phyloP scores from a whole-genome alignment of 495 filamentous ascomycete species.

The Lichenothelia convexa region DNA sequence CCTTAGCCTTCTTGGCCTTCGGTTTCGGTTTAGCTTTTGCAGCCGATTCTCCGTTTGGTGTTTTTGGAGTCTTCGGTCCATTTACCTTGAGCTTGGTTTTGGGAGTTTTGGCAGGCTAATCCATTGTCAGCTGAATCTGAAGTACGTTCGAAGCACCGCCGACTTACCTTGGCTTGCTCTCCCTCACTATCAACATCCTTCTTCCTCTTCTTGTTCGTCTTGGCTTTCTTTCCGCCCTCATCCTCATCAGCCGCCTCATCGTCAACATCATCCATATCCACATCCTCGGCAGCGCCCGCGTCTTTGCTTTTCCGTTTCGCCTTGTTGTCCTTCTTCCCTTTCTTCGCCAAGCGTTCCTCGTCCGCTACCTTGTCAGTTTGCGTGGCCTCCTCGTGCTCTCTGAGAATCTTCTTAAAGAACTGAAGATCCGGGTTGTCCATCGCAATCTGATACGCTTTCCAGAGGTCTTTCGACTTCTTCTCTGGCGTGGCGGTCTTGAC shows the following conservation, averaged over 20 bases:
- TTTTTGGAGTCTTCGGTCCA: conserved; percentile 32
- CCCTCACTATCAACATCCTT: conserved; percentile 44
- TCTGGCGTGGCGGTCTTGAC: conserved; percentile 33
- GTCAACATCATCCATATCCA: conserved; percentile 57
- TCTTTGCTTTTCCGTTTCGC: conserved; percentile 44
- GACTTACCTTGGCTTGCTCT: conserved; percentile 46
- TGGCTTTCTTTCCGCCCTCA: conserved; percentile 36
- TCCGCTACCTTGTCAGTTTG: conserved; percentile 40
- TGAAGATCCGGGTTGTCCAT: conserved; percentile 49
- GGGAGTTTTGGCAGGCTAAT: conserved; percentile 36
- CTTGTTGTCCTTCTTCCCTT: conserved; percentile 15
- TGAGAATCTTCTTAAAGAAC: conserved; percentile 59
- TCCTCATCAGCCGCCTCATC: conserved; percentile 39
- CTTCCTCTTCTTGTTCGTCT: conserved; percentile 48
- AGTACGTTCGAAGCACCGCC: too few relatives aligned
- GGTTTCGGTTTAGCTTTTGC: conserved; percentile 27
- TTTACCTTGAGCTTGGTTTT: conserved; percentile 55
- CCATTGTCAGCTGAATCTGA: not conserved
- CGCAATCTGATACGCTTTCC: conserved; percentile 55
- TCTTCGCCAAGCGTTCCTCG: conserved; percentile 31
- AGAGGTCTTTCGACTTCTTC: conserved; percentile 51
- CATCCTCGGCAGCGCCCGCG: conserved; percentile 32
- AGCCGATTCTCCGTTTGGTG: conserved; percentile 22
- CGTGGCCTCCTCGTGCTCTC: conserved; percentile 36
- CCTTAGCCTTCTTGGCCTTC: conserved; percentile 34